Evolutionary conservation across 169 alveolate genomes (phyloP), one percentile per base, ranked within the genome.

Genomic region (Plasmodium gallinaceum): DNA sequence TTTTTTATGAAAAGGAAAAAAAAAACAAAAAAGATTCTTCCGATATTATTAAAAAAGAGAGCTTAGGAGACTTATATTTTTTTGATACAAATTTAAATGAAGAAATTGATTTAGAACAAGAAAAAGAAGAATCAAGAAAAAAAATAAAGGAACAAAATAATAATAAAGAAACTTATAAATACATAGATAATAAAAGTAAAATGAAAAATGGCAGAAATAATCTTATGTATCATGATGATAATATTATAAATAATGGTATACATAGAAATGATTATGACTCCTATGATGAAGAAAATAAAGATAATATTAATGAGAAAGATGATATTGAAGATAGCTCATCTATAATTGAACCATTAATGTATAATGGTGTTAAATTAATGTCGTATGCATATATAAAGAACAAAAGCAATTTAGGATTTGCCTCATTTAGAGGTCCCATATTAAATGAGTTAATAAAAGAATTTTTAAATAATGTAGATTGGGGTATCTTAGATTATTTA

Each of bases 401-500:
- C 8, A 76, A 64, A 61, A 10, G 39, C 45, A 74, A 48, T 48
- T 66, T 92, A 92, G 96, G 96, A 51, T 94, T 91, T 48, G 83
- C 95, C 3, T 96, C 98, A 10, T 95, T 96, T 93, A 95, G 99
- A 92, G 99, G 99, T 0, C 99, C 99, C 0, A 95, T 97, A 90
- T 96, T 96, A 42, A 97, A 98, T 71, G 96, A 97, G 70, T 94
- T 98, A 54, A 97, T 97, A 37, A 95, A 95, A 45, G 97, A 97
- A 91, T 91, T 98, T 88, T 91, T 98, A 37, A 75, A 94, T 45
- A 90, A 96, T 80, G 98, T 99, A 12, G 93, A 96, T 71, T 99
- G 99, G 99, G 99, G 99, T n/a, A 97, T 96, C 12, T 92, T 99
- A 68, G 99, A 99, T 85, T 98, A 97, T 76, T 94, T 99, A 83